Percentiles rank a stretch among this genome's conserved stretches.
phyloP scores from a whole-genome alignment of 331 rosid genomes.

The Stylosanthes scabra region DNA sequence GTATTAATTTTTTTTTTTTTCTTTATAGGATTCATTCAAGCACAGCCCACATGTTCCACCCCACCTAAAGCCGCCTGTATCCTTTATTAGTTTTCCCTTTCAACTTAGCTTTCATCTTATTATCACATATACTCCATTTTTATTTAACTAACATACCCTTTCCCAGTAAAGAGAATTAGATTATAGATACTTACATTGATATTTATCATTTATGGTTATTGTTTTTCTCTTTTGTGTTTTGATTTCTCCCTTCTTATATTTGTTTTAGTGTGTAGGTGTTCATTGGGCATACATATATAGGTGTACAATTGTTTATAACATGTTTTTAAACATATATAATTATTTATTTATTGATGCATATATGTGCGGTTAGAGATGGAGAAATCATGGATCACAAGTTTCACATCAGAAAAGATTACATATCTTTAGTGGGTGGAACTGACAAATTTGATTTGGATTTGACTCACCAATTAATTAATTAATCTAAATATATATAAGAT shows the following conservation, averaged over 20 bases:
- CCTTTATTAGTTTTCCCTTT: not conserved
- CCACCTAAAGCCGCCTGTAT: constrained; percentile 30
- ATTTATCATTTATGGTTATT: no score
- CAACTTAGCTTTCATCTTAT: no score
- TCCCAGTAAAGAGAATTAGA: not conserved
- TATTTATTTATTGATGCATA: no score
- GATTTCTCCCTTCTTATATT: no score
- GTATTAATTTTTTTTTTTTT: constrained; percentile 25
- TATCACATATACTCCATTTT: no score
- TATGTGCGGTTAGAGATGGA: not conserved
- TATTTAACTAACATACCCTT: not conserved
- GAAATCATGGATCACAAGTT: constrained; percentile 18
- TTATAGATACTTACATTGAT: no score
- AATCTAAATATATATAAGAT: not conserved
- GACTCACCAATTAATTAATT: constrained; percentile 7
- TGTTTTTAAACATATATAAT: no score
- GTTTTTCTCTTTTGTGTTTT: no score
- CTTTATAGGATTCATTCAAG: constrained; percentile 21
- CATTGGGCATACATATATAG: no score
- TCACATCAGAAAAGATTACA: constrained; percentile 16
- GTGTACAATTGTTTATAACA: no score
- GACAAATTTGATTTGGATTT: constrained; percentile 25
- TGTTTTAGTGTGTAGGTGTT: no score
- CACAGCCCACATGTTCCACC: not conserved
- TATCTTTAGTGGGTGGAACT: constrained; percentile 16